These are phyloP conservation scores for Perkinsus marinus DNA, from an alignment of 169 alveolate species.

Conservation along the genomic window DNA sequence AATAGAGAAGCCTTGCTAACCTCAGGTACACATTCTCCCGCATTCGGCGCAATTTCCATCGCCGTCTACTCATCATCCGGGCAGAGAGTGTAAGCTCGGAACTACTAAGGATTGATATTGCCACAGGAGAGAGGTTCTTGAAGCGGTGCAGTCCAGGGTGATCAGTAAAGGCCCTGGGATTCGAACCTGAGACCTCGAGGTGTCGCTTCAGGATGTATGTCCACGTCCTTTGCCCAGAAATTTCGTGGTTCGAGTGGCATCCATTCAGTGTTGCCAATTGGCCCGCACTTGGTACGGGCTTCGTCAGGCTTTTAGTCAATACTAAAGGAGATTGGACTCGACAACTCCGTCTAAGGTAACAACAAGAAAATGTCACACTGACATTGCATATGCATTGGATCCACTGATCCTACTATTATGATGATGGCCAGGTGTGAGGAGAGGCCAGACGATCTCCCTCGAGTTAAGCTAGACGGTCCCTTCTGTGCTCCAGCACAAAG, in stretches of 20 bases:
- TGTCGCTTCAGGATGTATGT: background rate
- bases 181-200: background rate
- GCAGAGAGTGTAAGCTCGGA: background rate
- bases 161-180: background rate
- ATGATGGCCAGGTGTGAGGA: background rate
- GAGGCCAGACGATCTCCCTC: background rate
- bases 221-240: background rate
- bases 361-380: too few species aligned
- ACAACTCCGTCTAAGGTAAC: background rate
- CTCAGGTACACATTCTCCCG: background rate
- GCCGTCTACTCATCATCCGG: background rate
- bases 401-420: too few species aligned
- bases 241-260: background rate
- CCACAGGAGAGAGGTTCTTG: background rate
- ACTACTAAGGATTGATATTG: background rate
- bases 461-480: background rate
- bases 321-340: background rate
- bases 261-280: background rate
- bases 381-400: too few species aligned
- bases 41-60: background rate
- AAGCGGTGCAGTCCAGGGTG: background rate
- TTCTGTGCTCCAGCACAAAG: background rate
- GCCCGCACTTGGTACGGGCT: background rate
- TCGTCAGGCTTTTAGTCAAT: background rate
- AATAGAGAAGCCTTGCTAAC: background rate